Evolutionary conservation across 768 basidiomycete genomes (phyloP), one percentile per base, ranked within the genome.

Genomic region (Pisolithus sp.): DNA sequence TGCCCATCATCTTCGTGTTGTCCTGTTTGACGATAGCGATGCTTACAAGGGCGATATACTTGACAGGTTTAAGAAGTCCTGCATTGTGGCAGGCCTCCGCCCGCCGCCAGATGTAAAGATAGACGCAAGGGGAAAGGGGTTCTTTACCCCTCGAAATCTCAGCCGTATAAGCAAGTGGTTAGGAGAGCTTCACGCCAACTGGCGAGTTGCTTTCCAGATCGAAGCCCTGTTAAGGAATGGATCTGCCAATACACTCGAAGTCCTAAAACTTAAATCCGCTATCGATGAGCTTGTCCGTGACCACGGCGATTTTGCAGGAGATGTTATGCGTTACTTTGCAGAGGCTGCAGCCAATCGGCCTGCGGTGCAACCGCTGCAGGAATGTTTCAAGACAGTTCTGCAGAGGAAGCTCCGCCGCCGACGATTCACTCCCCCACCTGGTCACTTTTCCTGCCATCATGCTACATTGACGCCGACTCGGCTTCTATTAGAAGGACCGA

Each of bases 391-490:
- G 17, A 70, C 69, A 6, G 58, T 74, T 21, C 49, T 66, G 17
- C 52, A 58, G 30, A 55, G 56, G 55, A 53, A 31, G 40, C 24
- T 54, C 34, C 50, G 28, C 21, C 55, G 60, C 38, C 48, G 61
- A 21, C 61, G 64, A 40, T 40, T 50, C 7, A 13, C 46, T 46
- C 50, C 71, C 50, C 61, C 71, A 15, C 46, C 62, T 10, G 72
- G 77, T 5, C 68, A 72, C 18, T 83, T 89, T 58, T 71, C 73
- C n/a, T 90, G 86, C 57, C 81, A 81, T 44, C 86, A 88, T 56
- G 80, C 86, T 43, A 87, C 83, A 0, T 77, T 90, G 37, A 87
- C 87, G 0, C 90, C 90, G 0, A 87, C 85, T 8, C 77, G 85
- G 20, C 69, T 85, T 51, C 67, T 88, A 10, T 67, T 92, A 7